These are phyloP conservation scores for Haematococcus sp. DNA, from an alignment of 139 green algal genomes.

Conservation along the genomic window DNA sequence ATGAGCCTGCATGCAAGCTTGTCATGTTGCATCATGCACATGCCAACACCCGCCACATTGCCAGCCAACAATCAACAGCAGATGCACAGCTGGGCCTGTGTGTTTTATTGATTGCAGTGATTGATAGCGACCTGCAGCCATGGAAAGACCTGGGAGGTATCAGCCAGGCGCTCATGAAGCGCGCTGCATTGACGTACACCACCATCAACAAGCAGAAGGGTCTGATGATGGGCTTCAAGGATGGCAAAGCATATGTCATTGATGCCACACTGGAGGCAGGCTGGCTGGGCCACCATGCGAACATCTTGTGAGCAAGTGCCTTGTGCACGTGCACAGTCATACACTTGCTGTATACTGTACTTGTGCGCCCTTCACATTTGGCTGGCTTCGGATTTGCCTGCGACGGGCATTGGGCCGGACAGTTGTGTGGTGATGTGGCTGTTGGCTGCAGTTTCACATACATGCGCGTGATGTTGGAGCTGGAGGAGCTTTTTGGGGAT, in stretches of 20 bases:
- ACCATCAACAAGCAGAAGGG: constrained; percentile 12
- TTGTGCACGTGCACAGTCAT: neutral
- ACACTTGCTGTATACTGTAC: no score
- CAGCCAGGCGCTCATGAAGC: neutral
- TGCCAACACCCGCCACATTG: no score
- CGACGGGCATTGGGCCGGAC: neutral
- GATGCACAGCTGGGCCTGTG: no score
- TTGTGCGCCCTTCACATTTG: no score
- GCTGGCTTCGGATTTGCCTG: no score
- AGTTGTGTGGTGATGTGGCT: neutral
- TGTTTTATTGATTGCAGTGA: no score
- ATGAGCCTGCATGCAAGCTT: no score
- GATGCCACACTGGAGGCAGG: neutral
- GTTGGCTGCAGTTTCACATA: constrained; percentile 31
- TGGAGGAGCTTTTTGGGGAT: constrained; percentile 20
- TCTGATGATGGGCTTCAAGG: constrained; percentile 30
- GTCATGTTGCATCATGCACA: no score
- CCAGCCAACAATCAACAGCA: no score
- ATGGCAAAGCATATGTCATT: constrained; percentile 28
- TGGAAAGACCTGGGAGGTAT: constrained; percentile 15
- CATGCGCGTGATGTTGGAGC: constrained; percentile 31
- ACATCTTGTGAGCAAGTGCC: constrained; percentile 20
- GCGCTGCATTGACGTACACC: neutral
- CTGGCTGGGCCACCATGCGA: constrained; percentile 29
- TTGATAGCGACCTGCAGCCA: constrained; percentile 7